Evolutionary conservation across 2,329 filamentous ascomycete genomes (phyloP).

Genomic region (Pezicula carpinea): DNA sequence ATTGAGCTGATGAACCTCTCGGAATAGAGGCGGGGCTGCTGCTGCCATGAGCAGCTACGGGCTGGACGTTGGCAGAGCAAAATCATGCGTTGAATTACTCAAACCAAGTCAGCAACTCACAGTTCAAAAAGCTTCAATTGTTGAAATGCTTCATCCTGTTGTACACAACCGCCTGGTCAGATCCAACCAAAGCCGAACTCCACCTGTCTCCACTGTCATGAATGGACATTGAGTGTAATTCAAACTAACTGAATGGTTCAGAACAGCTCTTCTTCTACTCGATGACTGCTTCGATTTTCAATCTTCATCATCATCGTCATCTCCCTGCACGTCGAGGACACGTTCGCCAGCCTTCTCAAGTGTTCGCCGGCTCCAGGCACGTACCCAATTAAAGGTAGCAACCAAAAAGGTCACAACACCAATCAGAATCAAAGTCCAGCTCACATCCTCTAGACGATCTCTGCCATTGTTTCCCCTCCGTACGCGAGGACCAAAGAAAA

Average conservation of each 20-base stretch:
- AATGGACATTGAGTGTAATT: neutral
- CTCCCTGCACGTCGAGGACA: constrained; percentile 74
- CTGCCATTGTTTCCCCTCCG: constrained; percentile 60
- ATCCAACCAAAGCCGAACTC: too few relatives aligned
- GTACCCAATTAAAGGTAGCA: constrained; percentile 77
- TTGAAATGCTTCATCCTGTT: too few relatives aligned
- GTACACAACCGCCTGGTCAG: too few relatives aligned
- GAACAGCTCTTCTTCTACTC: neutral
- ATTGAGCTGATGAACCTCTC: too few relatives aligned
- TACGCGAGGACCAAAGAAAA: constrained; percentile 45
- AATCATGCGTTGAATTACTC: too few relatives aligned
- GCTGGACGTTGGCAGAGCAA: too few relatives aligned
- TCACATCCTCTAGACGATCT: constrained; percentile 73
- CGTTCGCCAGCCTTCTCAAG: constrained; percentile 73
- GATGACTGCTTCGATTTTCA: constrained; percentile 5
- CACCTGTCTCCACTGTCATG: too few relatives aligned
- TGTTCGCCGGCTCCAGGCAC: constrained; percentile 65
- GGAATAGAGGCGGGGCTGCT: too few relatives aligned
- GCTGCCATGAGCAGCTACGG: too few relatives aligned
- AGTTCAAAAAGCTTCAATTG: too few relatives aligned
- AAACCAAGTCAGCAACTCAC: too few relatives aligned
- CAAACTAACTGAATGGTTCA: neutral
- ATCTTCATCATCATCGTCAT: constrained; percentile 50
- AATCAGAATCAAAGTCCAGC: constrained; percentile 72
- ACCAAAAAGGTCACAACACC: constrained; percentile 76